phyloP scores from a whole-genome alignment of 805 yeast genomes.

The Saccharomyces mikatae region DNA sequence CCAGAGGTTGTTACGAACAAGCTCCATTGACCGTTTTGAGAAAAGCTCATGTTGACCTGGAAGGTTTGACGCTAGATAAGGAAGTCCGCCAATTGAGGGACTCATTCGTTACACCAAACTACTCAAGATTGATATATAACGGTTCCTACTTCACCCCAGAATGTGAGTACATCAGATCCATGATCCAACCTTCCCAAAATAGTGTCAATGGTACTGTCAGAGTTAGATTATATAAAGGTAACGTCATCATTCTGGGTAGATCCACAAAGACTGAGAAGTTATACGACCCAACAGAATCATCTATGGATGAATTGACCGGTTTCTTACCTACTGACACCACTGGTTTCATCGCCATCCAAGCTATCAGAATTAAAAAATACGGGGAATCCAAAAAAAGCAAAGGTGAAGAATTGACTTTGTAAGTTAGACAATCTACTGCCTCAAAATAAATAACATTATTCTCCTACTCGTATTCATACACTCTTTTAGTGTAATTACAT shows the following conservation, averaged over 20 bases:
- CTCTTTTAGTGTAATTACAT: not conserved
- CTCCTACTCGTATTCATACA: not conserved
- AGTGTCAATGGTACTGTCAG: constrained; percentile 96
- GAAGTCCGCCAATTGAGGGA: constrained; percentile 97
- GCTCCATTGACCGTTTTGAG: constrained; percentile 96
- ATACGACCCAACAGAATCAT: constrained; percentile 95
- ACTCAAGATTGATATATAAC: constrained; percentile 85
- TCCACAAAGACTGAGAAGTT: constrained; percentile 91
- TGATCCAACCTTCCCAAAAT: constrained; percentile 90
- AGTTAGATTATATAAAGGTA: constrained; percentile 88
- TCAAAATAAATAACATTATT: not conserved
- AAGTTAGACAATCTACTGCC: constrained; percentile 2
- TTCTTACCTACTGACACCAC: constrained; percentile 95
- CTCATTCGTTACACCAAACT: constrained; percentile 86
- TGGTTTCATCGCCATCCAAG: constrained; percentile 96
- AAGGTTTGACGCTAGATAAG: constrained; percentile 93
- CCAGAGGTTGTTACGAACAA: constrained; percentile 99
- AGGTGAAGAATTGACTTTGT: constrained; percentile 41
- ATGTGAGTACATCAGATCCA: constrained; percentile 87
- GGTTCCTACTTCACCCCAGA: constrained; percentile 98
- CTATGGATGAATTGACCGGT: constrained; percentile 98
- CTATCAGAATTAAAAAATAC: constrained; percentile 95
- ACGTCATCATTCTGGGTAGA: constrained; percentile 79
- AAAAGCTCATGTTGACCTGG: constrained; percentile 89
- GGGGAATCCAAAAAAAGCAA: constrained; percentile 90